Evolutionary conservation across 148 eudicot species (phyloP).

Genomic region (Chenopodium berlandieri): DNA sequence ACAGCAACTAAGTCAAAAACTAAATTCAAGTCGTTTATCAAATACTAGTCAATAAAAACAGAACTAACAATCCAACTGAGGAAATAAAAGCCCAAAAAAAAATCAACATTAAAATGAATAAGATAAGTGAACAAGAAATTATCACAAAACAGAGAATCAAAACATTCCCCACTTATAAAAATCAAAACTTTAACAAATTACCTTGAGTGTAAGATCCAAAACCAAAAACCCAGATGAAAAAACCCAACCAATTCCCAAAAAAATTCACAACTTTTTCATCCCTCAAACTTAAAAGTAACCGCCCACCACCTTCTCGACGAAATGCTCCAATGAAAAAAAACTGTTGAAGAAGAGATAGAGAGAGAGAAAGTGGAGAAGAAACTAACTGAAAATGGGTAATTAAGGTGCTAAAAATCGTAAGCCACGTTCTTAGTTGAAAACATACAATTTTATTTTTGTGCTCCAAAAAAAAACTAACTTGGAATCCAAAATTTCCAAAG

Average conservation of each 20-base stretch:
- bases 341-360: not conserved
- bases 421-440: conserved; percentile 29
- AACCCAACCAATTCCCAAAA: conserved; percentile 7
- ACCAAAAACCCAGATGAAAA: conserved; percentile 30
- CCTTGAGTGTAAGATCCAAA: conserved; percentile 26
- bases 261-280: conserved; percentile 16
- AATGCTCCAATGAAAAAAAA: conserved; percentile 3
- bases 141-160: not conserved
- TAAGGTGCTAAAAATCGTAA: conserved; percentile 24
- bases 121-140: not conserved
- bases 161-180: not conserved
- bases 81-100: not conserved
- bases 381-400: conserved; percentile 22
- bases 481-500: conserved; percentile 20
- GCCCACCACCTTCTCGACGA: conserved; percentile 16
- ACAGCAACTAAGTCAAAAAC: conserved; percentile 7
- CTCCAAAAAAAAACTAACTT: conserved; percentile 2
- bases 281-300: conserved; percentile 5
- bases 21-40: conserved; percentile 6
- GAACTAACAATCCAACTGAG: not conserved
- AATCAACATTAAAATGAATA: not conserved
- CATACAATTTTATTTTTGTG: conserved; percentile 16
- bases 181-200: conserved; percentile 20
- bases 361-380: conserved; percentile 20
- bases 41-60: conserved; percentile 11